Percentiles rank a stretch among this genome's conserved stretches.
Evolutionary conservation across 129 eudicot species (phyloP).

Genomic region (Tagetes patula): DNA sequence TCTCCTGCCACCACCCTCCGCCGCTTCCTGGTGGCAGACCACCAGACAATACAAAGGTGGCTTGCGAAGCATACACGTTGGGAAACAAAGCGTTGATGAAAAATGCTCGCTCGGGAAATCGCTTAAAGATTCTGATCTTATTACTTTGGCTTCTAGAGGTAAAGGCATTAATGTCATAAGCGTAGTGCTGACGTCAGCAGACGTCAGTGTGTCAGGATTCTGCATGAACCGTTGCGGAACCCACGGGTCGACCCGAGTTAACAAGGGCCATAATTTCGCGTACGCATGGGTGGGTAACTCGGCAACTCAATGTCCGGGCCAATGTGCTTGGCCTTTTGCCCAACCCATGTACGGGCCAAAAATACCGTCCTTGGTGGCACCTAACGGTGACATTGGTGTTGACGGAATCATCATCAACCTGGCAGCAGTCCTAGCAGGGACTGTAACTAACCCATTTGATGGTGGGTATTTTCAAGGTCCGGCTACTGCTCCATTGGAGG

Average conservation of each 20-base stretch:
- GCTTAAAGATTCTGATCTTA: constrained; percentile 42
- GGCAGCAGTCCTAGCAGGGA: constrained; percentile 73
- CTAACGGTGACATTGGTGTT: constrained; percentile 71
- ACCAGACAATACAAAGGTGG: constrained; percentile 53
- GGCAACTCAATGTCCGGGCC: constrained; percentile 75
- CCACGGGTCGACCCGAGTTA: constrained; percentile 53
- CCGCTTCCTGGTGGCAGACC: constrained; percentile 77
- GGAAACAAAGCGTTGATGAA: constrained; percentile 49
- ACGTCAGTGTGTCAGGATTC: constrained; percentile 62
- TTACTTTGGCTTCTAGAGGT: constrained; percentile 44
- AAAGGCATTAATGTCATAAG: constrained; percentile 31
- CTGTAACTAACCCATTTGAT: constrained; percentile 77
- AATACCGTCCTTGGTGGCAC: constrained; percentile 58
- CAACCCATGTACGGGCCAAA: constrained; percentile 74
- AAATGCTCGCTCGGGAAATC: constrained; percentile 67
- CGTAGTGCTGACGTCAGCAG: constrained; percentile 62
- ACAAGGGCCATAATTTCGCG: constrained; percentile 36
- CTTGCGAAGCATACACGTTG: constrained; percentile 39
- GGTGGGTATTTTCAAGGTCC: constrained; percentile 80
- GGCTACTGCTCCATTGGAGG: constrained; percentile 70
- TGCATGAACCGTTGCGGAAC: constrained; percentile 76
- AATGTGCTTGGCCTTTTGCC: constrained; percentile 86
- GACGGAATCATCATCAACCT: constrained; percentile 78
- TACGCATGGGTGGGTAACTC: constrained; percentile 91
- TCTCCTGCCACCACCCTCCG: constrained; percentile 45